phyloP scores from a whole-genome alignment of 2,329 filamentous ascomycete species.

The Daldinia sp. region DNA sequence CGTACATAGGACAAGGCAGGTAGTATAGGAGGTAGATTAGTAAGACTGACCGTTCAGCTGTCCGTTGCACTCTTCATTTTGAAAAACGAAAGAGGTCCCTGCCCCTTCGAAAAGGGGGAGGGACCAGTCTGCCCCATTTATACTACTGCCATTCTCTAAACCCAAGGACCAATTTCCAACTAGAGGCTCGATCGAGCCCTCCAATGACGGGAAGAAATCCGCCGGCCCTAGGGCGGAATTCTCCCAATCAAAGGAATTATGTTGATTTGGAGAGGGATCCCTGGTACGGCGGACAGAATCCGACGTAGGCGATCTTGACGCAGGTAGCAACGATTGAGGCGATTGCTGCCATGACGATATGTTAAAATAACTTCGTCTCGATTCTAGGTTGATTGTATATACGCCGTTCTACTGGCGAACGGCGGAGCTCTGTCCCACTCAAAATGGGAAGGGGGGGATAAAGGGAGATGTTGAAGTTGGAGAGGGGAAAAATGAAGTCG shows the following conservation, averaged over 20 bases:
- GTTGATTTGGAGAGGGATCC: conserved; percentile 39
- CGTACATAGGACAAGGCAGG: neutral
- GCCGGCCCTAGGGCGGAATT: conserved; percentile 46
- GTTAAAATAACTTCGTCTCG: conserved; percentile 48
- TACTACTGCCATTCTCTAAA: conserved; percentile 29
- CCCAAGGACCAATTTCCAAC: conserved; percentile 46
- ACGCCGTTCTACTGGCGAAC: conserved; percentile 49
- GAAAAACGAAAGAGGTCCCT: conserved; percentile 39
- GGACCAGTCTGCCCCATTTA: conserved; percentile 45
- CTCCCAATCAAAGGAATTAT: conserved; percentile 40
- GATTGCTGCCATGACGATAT: conserved; percentile 48
- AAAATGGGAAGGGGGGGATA: conserved; percentile 35
- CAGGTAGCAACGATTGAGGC: conserved; percentile 33
- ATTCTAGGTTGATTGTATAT: conserved; percentile 48
- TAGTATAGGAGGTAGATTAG: neutral
- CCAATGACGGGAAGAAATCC: conserved; percentile 49
- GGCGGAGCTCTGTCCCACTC: conserved; percentile 39
- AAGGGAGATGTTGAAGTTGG: conserved; percentile 20
- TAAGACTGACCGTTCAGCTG: conserved; percentile 46
- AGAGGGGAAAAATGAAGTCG: conserved; percentile 36
- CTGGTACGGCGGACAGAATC: conserved; percentile 44
- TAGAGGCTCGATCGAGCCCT: conserved; percentile 41
- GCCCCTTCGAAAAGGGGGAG: conserved; percentile 43
- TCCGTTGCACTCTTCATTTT: conserved; percentile 41
- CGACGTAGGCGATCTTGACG: conserved; percentile 36